Evolutionary conservation across 116 monocot genomes (phyloP).

Genomic region (Posidonia oceanica): DNA sequence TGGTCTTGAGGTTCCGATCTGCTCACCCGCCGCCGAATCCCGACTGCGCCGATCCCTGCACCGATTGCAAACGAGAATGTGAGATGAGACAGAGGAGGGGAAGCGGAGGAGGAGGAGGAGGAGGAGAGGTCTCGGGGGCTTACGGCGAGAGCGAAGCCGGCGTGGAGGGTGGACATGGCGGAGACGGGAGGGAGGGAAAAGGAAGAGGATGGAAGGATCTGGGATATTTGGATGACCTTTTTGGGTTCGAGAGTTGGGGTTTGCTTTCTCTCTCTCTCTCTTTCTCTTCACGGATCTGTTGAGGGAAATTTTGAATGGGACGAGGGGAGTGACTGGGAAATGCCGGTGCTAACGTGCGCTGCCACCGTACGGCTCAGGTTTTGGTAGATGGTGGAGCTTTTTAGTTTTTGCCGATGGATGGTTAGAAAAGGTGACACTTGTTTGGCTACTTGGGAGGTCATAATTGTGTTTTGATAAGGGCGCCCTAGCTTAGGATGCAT

Average conservation of each 20-base stretch:
- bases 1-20: not conserved
- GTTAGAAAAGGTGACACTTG: too few species aligned
- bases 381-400: too few species aligned
- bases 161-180: constrained; percentile 9
- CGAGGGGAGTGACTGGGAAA: not conserved
- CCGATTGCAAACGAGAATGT: constrained; percentile 4
- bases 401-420: too few species aligned
- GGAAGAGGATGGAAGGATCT: too few species aligned
- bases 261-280: not conserved
- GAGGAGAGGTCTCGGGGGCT: not conserved
- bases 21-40: constrained; percentile 32
- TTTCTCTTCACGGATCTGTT: not conserved
- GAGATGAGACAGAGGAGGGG: not conserved
- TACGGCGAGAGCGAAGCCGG: constrained; percentile 14
- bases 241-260: too few species aligned
- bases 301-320: constrained; percentile 10
- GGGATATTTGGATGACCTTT: too few species aligned
- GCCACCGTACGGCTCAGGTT: too few species aligned
- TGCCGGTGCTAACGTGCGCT: not conserved
- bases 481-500: too few species aligned
- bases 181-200: not conserved
- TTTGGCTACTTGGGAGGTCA: too few species aligned
- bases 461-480: too few species aligned
- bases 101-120: not conserved
- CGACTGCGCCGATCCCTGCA: constrained; percentile 36